Percentiles rank a stretch among this genome's conserved stretches.
Evolutionary conservation across 2,329 filamentous ascomycete species (phyloP).

Genomic region (Talaromyces amestolkiae): DNA sequence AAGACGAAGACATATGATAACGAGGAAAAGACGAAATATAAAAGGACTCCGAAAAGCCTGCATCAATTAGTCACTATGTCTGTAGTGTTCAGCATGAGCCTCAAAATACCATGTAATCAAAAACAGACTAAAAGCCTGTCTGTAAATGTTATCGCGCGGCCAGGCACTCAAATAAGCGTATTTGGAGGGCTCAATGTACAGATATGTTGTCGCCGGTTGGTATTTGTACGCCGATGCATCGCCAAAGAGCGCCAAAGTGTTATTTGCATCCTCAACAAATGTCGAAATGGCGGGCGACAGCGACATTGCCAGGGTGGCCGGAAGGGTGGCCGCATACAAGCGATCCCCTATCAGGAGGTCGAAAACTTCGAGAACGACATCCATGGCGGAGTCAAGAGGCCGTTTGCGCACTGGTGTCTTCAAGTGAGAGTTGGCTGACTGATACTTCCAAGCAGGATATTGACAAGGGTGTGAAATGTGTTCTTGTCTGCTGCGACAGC

Average conservation of each 20-base stretch:
- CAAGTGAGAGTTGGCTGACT: background rate
- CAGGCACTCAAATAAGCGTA: conserved; percentile 77
- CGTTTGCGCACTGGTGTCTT: background rate
- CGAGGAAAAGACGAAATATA: conserved; percentile 81
- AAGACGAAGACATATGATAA: conserved; percentile 87
- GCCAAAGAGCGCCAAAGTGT: conserved; percentile 55
- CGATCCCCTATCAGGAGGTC: conserved; percentile 82
- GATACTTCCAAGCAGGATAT: background rate
- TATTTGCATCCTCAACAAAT: conserved; percentile 55
- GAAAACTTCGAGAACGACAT: conserved; percentile 81
- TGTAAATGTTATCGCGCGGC: conserved; percentile 71
- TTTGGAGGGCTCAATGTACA: conserved; percentile 67
- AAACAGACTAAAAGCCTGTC: conserved; percentile 74
- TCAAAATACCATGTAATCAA: conserved; percentile 73
- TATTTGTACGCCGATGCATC: conserved; percentile 52
- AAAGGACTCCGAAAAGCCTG: conserved; percentile 79
- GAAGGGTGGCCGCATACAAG: conserved; percentile 70
- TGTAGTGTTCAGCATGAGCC: background rate
- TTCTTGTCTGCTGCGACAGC: background rate
- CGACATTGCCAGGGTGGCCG: conserved; percentile 55
- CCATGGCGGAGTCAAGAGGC: conserved; percentile 60
- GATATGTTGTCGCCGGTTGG: conserved; percentile 67
- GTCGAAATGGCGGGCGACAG: conserved; percentile 51
- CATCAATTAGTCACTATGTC: conserved; percentile 1
- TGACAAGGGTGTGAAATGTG: no score